phyloP scores from a whole-genome alignment of 352 stramenopile genomes.

The Phytophthora vignae region DNA sequence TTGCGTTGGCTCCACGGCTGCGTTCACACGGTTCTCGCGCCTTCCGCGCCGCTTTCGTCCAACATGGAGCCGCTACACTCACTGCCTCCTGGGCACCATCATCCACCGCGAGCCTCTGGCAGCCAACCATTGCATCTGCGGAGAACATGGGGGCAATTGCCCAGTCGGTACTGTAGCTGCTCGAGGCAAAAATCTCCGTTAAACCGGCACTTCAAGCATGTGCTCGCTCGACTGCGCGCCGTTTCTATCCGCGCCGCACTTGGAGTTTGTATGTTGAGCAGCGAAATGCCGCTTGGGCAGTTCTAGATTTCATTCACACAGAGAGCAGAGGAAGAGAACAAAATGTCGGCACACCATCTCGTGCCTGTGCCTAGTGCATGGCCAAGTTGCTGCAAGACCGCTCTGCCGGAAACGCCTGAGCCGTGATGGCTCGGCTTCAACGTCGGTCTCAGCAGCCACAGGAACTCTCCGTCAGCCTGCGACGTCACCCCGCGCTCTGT shows the following conservation, averaged over 20 bases:
- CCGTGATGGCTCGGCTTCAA: neutral
- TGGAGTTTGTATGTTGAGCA: slow-evolving; percentile 25
- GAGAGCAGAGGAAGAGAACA: neutral
- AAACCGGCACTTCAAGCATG: slow-evolving; percentile 28
- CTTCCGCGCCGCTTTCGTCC: too few relatives aligned
- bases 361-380: neutral
- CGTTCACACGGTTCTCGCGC: too few relatives aligned
- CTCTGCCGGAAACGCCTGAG: neutral
- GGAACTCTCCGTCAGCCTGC: neutral
- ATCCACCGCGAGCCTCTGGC: too few relatives aligned
- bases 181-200: slow-evolving; percentile 3
- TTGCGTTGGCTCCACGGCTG: neutral
- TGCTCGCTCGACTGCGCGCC: neutral
- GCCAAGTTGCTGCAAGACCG: neutral
- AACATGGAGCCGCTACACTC: too few relatives aligned
- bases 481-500: slow-evolving; percentile 8
- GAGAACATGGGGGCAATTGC: neutral
- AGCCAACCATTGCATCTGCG: neutral
- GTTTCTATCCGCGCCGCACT: slow-evolving; percentile 12
- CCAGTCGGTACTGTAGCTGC: neutral
- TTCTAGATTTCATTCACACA: slow-evolving; percentile 26
- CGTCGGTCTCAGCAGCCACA: slow-evolving; percentile 1
- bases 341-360: neutral
- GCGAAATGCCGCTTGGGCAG: slow-evolving; percentile 23
- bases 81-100: too few relatives aligned